Evolutionary conservation across 1,139 yeast genomes (phyloP).

Genomic region (Geotrichum bryndzae): DNA sequence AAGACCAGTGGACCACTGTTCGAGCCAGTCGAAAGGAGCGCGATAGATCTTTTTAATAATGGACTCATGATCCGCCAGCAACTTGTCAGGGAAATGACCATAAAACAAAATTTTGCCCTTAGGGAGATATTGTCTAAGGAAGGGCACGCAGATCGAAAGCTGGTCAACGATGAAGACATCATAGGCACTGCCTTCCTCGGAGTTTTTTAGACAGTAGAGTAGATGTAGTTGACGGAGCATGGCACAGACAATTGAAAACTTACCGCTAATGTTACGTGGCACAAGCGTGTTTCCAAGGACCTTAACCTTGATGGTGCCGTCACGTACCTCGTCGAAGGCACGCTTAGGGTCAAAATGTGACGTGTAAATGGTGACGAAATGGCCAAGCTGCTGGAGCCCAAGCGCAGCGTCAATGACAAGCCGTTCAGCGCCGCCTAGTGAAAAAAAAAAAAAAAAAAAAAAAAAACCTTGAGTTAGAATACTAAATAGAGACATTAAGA

Average conservation of each 20-base stretch:
- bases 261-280: slow-evolving; percentile 63
- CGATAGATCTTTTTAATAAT: slow-evolving; percentile 61
- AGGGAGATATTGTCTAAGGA: slow-evolving; percentile 44
- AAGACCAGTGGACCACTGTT: slow-evolving; percentile 69
- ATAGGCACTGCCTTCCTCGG: slow-evolving; percentile 45
- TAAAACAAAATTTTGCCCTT: slow-evolving; percentile 61
- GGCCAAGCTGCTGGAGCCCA: slow-evolving; percentile 67
- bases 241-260: slow-evolving; percentile 76
- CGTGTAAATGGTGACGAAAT: slow-evolving; percentile 66
- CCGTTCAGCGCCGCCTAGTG: slow-evolving; percentile 83
- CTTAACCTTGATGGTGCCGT: slow-evolving; percentile 49
- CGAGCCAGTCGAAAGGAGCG: slow-evolving; percentile 72
- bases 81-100: slow-evolving; percentile 94
- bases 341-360: slow-evolving; percentile 84
- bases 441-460: not conserved
- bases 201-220: slow-evolving; percentile 44
- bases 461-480: not conserved
- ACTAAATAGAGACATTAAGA: not conserved
- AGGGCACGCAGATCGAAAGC: slow-evolving; percentile 76
- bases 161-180: slow-evolving; percentile 86
- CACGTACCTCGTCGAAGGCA: slow-evolving; percentile 82
- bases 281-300: slow-evolving; percentile 73
- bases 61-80: slow-evolving; percentile 57
- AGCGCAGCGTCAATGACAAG: slow-evolving; percentile 92
- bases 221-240: slow-evolving; percentile 74